Evolutionary conservation across 2,329 filamentous ascomycete genomes (phyloP).

Genomic region (Colletotrichum limetticola): DNA sequence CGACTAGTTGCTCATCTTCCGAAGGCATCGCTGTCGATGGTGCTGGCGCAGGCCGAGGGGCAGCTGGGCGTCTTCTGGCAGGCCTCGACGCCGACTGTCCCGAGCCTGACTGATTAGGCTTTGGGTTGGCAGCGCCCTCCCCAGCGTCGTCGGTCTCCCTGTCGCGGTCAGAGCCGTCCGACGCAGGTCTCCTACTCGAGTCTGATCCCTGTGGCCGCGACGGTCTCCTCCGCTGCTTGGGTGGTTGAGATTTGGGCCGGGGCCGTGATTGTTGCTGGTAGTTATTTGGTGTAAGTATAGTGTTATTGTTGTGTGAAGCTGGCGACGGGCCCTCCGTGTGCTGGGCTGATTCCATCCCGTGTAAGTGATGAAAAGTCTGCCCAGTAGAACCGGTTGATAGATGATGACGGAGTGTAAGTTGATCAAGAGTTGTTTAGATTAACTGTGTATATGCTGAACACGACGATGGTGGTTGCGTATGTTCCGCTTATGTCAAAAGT

Average conservation of each 20-base stretch:
- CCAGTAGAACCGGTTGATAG: neutral
- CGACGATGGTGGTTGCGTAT: constrained; percentile 14
- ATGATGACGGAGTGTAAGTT: constrained; percentile 11
- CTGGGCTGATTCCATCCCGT: constrained; percentile 33
- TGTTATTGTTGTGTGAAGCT: neutral
- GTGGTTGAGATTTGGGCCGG: constrained; percentile 4
- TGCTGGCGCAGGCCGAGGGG: neutral
- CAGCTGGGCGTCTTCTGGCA: constrained; percentile 2
- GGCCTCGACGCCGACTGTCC: constrained; percentile 2
- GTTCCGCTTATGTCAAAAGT: constrained; percentile 18
- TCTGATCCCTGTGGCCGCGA: constrained; percentile 12
- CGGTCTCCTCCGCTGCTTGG: constrained; percentile 8
- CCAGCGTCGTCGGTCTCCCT: constrained; percentile 15
- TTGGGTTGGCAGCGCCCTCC: neutral
- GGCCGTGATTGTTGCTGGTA: constrained; percentile 9
- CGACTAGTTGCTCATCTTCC: constrained; percentile 23
- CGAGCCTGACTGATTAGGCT: neutral
- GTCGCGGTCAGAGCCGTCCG: constrained; percentile 15
- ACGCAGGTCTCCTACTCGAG: neutral
- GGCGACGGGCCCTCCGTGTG: constrained; percentile 25
- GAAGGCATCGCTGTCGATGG: constrained; percentile 12
- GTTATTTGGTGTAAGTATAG: neutral
- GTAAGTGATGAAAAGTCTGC: neutral
- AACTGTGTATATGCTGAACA: neutral
- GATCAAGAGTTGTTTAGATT: neutral